Evolutionary conservation across 768 basidiomycete species (phyloP), one percentile per base, ranked within the genome.

Genomic region (Harrya chromipes): DNA sequence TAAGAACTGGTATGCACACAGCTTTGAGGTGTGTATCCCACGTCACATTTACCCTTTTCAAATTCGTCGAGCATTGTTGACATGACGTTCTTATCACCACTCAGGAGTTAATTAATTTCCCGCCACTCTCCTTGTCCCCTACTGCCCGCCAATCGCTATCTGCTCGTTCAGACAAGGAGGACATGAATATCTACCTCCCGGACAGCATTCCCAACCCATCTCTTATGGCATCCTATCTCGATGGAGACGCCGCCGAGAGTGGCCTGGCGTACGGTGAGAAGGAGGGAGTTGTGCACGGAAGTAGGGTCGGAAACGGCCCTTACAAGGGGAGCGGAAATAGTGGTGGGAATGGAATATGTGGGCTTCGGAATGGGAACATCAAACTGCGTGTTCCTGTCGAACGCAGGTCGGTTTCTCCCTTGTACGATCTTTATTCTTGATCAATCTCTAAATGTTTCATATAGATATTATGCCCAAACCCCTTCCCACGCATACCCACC

Each of bases 1-100:
- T 52, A 94, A 94, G 74, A 87, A 95, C 62, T 99, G 97, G 97
- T 99, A 99, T 69, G 95, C 95, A 0, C 92, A 98, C 73, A 92
- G 90, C 13, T 98, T 99, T 67, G 90, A 99, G 80, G 95, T 94
- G 47, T 44, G 84, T 56, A 23, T 13, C 13, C 0, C 11, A 17
- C 31, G 6, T 11, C 2, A 16, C 23, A 14, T 13, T 37, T 24
- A 40, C 24, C 29, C 17, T n/a, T 17, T 12, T 26, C n/a, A 29
- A 13, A 37, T 16, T 5, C 41, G 16, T 47, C 19, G 17, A 6
- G 44, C 24, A 31, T 40, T 43, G 9, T 24, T 17, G 46, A 44
- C 17, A 13, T 29, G 29, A 29, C 29, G 29, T 26, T 26, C 26
- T n/a, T 26, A 9, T 21, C 17, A 6, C 20, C 11, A n/a, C 40